A percentile compares a stretch with the other conserved stretches of the same genome.
These are phyloP conservation scores for Jimgerdemannia lactiflua DNA, from an alignment of 192 early-diverging fungal species.

Conservation along the genomic window DNA sequence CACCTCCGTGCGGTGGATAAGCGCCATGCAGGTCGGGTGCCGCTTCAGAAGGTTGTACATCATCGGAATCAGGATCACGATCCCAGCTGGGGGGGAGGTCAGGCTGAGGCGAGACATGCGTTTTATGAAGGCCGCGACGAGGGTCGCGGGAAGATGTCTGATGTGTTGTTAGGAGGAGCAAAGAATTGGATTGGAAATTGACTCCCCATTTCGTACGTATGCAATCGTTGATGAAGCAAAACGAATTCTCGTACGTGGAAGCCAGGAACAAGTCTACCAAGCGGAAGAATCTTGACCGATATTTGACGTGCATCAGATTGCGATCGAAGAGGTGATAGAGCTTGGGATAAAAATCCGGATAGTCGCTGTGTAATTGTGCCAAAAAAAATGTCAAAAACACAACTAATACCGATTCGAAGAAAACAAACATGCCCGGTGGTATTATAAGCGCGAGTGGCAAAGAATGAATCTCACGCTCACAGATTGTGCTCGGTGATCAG, in stretches of 20 bases:
- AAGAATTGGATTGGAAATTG: not conserved
- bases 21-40: conserved; percentile 84
- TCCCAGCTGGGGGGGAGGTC: conserved; percentile 80
- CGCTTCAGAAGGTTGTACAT: conserved; percentile 91
- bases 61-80: conserved; percentile 83
- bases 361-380: conserved; percentile 59
- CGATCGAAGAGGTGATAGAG: conserved; percentile 90
- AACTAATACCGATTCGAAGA: too few relatives aligned
- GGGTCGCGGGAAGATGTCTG: conserved; percentile 83
- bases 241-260: conserved; percentile 60
- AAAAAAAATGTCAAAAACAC: not conserved
- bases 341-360: conserved; percentile 96
- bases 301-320: conserved; percentile 91
- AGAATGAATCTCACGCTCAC: conserved; percentile 39
- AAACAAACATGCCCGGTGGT: not conserved
- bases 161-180: not conserved
- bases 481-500: conserved; percentile 94
- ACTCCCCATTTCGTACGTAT: not conserved
- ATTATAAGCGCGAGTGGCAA: not conserved
- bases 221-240: not conserved
- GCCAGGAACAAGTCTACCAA: conserved; percentile 86
- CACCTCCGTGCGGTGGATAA: conserved; percentile 72
- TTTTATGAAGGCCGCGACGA: conserved; percentile 94
- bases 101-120: conserved; percentile 82
- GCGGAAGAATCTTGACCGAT: conserved; percentile 93